Conservation (phyloP, 1,284 basidiomycete genomes). For the Cryptococcus sp. region DNA sequence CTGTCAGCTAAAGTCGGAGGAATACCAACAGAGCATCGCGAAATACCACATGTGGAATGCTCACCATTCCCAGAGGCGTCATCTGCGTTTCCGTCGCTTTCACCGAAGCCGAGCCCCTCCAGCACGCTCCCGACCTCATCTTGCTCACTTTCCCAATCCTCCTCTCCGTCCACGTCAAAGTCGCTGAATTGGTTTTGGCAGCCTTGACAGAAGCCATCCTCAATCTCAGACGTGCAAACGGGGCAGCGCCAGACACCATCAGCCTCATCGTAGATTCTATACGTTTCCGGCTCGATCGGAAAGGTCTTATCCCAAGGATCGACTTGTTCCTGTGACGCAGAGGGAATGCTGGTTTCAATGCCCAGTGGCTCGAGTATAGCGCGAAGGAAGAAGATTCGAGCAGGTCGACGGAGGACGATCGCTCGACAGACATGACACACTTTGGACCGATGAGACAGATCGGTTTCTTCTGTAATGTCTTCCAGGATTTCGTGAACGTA, state of each 20-base stretch:
- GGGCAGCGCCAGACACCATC: conserved; percentile 41
- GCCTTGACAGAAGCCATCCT: conserved; percentile 27
- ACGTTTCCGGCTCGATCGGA: conserved; percentile 28
- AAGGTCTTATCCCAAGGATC: conserved; percentile 42
- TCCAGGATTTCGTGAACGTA: conserved; percentile 27
- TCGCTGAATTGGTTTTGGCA: conserved; percentile 39
- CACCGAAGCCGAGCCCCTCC: not conserved
- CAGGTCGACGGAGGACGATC: conserved; percentile 39
- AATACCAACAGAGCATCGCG: too few species aligned
- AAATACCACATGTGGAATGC: too few species aligned
- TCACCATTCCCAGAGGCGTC: not conserved
- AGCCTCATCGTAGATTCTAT: conserved; percentile 32
- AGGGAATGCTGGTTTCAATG: conserved; percentile 20
- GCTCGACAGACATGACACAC: conserved; percentile 49
- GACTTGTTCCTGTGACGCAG: conserved; percentile 10
- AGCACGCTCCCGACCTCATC: conserved; percentile 7
- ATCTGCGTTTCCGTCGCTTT: not conserved
- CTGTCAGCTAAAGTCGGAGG: too few species aligned
- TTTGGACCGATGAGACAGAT: conserved; percentile 44
- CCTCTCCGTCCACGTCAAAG: conserved; percentile 16
- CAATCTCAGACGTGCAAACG: conserved; percentile 40
- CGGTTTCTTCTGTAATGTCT: conserved; percentile 18
- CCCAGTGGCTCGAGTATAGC: conserved; percentile 42
- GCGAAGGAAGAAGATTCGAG: conserved; percentile 39
- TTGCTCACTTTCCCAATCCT: conserved; percentile 9